Evolutionary conservation across 306 rosid species (phyloP), one percentile per base, ranked within the genome.

Genomic region (Malus asiatica): DNA sequence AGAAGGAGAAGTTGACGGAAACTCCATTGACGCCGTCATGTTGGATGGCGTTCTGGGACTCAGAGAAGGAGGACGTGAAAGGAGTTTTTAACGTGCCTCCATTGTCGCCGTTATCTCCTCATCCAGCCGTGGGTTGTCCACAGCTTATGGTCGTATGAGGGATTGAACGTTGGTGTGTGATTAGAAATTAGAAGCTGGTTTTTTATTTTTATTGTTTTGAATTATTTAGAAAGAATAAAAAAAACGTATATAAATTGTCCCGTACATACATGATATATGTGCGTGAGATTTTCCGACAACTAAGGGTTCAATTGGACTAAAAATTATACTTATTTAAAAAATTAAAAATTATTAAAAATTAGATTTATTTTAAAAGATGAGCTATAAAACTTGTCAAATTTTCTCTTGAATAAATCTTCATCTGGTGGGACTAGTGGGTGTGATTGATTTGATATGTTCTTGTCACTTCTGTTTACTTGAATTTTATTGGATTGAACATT

Each of bases 81-180:
- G 97, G 90, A 20, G 15, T 87, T 4, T 88, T 90, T 66, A 84
- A 16, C 58, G 84, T 90, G 1, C 95, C 97, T 48, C 92, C 90
- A 79, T 71, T 89, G 66, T 95, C 97, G 32, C 98, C 99, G 86
- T 88, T 96, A 82, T 90, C 97, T 42, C 92, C 96, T 0, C 89
- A 83, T 27, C 93, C 85, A 3, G 2, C 85, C 9, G 77, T 87
- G 3, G 93, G 96, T 13, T 90, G 14, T 77, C 76, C 90, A 13
- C 97, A 80, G 57, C 88, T 90, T 1, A 80, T 90, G 90, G 93
- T 79, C 75, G 85, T 81, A 14, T 64, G 40, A 32, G 20, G 66
- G 19, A 62, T 62, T 29, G 3, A 58, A 25, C 38, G 30, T 27
- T 4, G 63, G 30, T 13, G 13, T 25, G 46, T 20, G 27, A 4